phyloP scores from a whole-genome alignment of 352 stramenopile genomes.

The Pilasporangium apinafurcum region DNA sequence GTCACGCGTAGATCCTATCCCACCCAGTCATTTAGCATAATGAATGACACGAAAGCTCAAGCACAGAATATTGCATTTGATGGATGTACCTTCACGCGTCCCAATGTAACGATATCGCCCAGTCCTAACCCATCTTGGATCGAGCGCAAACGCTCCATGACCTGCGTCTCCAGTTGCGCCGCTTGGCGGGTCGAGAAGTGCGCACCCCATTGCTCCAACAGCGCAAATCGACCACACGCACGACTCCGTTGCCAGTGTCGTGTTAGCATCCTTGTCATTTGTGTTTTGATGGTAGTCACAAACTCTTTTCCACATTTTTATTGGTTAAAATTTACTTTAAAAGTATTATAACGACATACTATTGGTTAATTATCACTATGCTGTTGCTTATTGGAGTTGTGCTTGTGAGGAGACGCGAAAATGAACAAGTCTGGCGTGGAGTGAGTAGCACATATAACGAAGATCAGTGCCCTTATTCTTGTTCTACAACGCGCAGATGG shows the following conservation, averaged over 20 bases:
- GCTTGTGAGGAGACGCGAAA: too few species aligned
- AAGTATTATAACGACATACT: too few species aligned
- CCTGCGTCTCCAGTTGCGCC: conserved; percentile 68
- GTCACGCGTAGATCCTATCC: conserved; percentile 46
- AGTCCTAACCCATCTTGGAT: conserved; percentile 69
- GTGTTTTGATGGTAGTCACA: too few species aligned
- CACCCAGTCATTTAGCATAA: background rate
- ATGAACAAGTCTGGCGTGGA: too few species aligned
- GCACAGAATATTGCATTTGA: conserved; percentile 1
- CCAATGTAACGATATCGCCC: conserved; percentile 64
- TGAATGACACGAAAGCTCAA: background rate
- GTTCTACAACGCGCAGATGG: too few species aligned
- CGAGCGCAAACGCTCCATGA: conserved; percentile 62
- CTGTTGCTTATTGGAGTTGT: too few species aligned
- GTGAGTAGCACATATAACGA: too few species aligned
- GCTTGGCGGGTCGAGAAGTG: conserved; percentile 61
- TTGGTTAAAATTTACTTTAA: too few species aligned
- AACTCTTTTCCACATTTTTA: too few species aligned
- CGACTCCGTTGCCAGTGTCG: conserved; percentile 2
- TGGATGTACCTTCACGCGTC: conserved; percentile 64
- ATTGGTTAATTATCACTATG: too few species aligned
- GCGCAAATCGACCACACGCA: conserved; percentile 12
- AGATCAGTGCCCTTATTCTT: too few species aligned
- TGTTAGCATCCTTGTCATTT: too few species aligned
- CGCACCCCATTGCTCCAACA: conserved; percentile 11